These are phyloP conservation scores for Monilinia laxa DNA, from an alignment of 2,329 filamentous ascomycete genomes.

Conservation along the genomic window DNA sequence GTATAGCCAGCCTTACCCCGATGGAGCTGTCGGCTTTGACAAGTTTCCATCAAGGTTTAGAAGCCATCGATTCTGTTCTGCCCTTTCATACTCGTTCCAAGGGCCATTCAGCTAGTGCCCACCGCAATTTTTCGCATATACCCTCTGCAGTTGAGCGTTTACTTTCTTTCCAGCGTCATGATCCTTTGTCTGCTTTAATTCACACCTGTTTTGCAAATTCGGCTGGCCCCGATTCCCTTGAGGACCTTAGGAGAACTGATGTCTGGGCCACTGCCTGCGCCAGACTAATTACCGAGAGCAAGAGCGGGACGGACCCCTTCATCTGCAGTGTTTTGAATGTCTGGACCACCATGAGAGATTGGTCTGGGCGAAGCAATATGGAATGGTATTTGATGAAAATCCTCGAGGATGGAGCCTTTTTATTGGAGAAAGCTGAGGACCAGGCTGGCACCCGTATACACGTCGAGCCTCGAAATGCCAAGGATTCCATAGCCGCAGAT, in stretches of 20 bases:
- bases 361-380: constrained; percentile 85
- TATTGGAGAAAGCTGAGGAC: constrained; percentile 82
- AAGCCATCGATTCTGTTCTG: constrained; percentile 80
- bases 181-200: constrained; percentile 79
- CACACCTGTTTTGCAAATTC: constrained; percentile 90
- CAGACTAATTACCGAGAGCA: constrained; percentile 74
- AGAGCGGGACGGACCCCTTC: constrained; percentile 74
- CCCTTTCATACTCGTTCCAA: constrained; percentile 59
- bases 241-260: constrained; percentile 76
- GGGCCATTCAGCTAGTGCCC: constrained; percentile 48
- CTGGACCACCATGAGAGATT: constrained; percentile 83
- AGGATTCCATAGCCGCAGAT: constrained; percentile 79
- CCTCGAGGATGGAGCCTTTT: constrained; percentile 86
- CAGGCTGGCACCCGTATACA: constrained; percentile 70
- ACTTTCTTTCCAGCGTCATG: constrained; percentile 84
- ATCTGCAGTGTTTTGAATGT: constrained; percentile 82
- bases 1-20: constrained; percentile 72
- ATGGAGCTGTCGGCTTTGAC: constrained; percentile 76
- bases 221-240: constrained; percentile 74
- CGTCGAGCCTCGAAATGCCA: constrained; percentile 69
- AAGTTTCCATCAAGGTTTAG: constrained; percentile 73
- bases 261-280: constrained; percentile 89
- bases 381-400: constrained; percentile 95
- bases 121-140: constrained; percentile 47
- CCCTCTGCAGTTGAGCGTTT: constrained; percentile 75